phyloP scores from a whole-genome alignment of 2,329 filamentous ascomycete species.

The Exserohilum rostratum region DNA sequence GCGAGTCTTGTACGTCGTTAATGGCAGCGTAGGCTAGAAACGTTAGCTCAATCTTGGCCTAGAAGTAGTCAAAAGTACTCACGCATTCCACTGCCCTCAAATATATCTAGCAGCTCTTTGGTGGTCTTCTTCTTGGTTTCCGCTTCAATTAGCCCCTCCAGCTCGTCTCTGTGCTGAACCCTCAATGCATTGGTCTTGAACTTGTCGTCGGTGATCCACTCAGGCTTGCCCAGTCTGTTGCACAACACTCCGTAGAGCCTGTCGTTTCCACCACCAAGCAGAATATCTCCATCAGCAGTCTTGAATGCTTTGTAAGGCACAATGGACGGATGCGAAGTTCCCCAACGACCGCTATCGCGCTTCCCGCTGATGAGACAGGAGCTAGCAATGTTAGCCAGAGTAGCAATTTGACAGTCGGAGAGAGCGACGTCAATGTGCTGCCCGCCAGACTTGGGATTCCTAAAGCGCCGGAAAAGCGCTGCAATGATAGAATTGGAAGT shows the following conservation, averaged over 20 bases:
- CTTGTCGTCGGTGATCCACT: conserved; percentile 63
- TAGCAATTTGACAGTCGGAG: conserved; percentile 94
- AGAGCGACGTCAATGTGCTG: conserved; percentile 92
- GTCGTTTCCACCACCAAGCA: conserved; percentile 70
- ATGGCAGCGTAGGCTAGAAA: conserved; percentile 77
- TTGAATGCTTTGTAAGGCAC: conserved; percentile 89
- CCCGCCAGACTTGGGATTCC: conserved; percentile 71
- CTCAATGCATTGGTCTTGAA: conserved; percentile 66
- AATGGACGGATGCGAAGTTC: conserved; percentile 97
- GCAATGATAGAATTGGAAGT: conserved; percentile 96
- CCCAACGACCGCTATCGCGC: conserved; percentile 89
- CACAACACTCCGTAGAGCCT: conserved; percentile 66
- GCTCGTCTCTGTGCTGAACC: conserved; percentile 71
- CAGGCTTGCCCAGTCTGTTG: conserved; percentile 61
- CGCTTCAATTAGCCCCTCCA: conserved; percentile 80
- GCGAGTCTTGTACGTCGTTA: conserved; percentile 85
- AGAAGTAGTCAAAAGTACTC: conserved; percentile 9
- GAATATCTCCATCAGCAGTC: conserved; percentile 66
- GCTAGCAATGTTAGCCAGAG: conserved; percentile 92
- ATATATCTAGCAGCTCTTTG: conserved; percentile 80
- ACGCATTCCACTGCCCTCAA: conserved; percentile 89
- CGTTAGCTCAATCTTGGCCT: conserved; percentile 11
- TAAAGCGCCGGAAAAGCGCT: conserved; percentile 74
- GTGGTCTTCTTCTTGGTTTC: conserved; percentile 80
- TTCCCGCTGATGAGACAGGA: conserved; percentile 87